A percentile compares a stretch with the other conserved stretches of the same genome.
These are phyloP conservation scores for Lentinus tigrinus DNA, from an alignment of 768 basidiomycete genomes.

Conservation along the genomic window DNA sequence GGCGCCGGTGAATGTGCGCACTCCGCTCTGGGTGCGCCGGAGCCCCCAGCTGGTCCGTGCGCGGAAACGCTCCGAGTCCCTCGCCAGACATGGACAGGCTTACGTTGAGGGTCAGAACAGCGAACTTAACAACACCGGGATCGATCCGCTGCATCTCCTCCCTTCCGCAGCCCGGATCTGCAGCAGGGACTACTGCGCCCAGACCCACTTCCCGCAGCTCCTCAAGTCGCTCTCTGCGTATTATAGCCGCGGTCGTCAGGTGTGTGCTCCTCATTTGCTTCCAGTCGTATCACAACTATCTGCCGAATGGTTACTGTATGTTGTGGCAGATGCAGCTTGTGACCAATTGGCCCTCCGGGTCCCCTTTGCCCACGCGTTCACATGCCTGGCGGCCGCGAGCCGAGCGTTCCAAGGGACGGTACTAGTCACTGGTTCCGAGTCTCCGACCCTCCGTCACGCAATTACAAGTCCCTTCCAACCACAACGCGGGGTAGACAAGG, in stretches of 20 bases:
- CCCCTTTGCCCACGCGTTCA: background rate
- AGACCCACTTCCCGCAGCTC: too few relatives aligned
- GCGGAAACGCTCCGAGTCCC: constrained; percentile 2
- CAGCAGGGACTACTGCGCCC: background rate
- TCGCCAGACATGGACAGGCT: background rate
- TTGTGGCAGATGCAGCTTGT: background rate
- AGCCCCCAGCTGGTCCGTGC: constrained; percentile 14
- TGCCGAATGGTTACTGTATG: background rate
- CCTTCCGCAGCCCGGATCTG: constrained; percentile 10
- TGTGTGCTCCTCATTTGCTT: background rate
- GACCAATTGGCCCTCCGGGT: background rate
- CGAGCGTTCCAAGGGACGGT: too few relatives aligned
- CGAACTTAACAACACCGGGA: constrained; percentile 5
- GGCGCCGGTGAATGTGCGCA: background rate
- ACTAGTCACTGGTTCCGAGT: too few relatives aligned
- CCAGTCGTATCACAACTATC: background rate
- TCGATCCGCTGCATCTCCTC: background rate
- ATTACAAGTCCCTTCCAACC: too few relatives aligned
- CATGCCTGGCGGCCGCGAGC: background rate
- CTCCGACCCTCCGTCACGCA: too few relatives aligned
- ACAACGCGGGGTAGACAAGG: too few relatives aligned
- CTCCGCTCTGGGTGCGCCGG: background rate
- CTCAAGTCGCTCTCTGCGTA: background rate
- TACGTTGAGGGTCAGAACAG: constrained; percentile 16
- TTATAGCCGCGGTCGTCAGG: background rate